Evolutionary conservation across 352 stramenopile genomes (phyloP).

Genomic region (Globisporangium splendens): DNA sequence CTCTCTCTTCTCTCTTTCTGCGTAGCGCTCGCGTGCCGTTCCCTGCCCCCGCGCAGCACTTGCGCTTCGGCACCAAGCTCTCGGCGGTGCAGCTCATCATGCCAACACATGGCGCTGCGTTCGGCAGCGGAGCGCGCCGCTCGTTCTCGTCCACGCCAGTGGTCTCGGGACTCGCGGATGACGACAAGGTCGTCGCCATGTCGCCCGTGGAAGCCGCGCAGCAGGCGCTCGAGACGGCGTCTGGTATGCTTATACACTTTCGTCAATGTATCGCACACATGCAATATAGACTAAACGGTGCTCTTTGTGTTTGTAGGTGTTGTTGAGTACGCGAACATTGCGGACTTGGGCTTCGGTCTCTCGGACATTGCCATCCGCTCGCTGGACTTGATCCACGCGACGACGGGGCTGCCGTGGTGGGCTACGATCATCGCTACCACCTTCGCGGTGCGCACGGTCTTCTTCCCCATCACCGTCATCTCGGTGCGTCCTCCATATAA

Average conservation of each 20-base stretch:
- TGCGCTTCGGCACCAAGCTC: slow-evolving; percentile 44
- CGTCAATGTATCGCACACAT: neutral
- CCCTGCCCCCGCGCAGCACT: slow-evolving; percentile 16
- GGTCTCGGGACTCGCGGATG: slow-evolving; percentile 28
- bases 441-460: slow-evolving; percentile 61
- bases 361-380: slow-evolving; percentile 72
- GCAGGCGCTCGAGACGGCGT: slow-evolving; percentile 41
- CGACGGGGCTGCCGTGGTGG: slow-evolving; percentile 86
- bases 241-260: slow-evolving; percentile 17
- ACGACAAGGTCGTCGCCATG: slow-evolving; percentile 43
- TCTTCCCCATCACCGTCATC: slow-evolving; percentile 78
- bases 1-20: neutral
- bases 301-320: slow-evolving; percentile 20
- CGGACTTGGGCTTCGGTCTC: slow-evolving; percentile 67
- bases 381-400: slow-evolving; percentile 72
- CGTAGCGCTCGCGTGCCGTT: slow-evolving; percentile 18
- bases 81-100: slow-evolving; percentile 41
- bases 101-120: slow-evolving; percentile 20
- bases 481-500: slow-evolving; percentile 42
- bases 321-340: slow-evolving; percentile 48
- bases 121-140: slow-evolving; percentile 26
- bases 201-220: slow-evolving; percentile 43
- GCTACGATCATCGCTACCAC: slow-evolving; percentile 82
- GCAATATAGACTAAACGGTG: neutral
- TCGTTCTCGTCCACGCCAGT: slow-evolving; percentile 60